phyloP scores from a whole-genome alignment of 768 basidiomycete genomes.

The Trametes cingulata region DNA sequence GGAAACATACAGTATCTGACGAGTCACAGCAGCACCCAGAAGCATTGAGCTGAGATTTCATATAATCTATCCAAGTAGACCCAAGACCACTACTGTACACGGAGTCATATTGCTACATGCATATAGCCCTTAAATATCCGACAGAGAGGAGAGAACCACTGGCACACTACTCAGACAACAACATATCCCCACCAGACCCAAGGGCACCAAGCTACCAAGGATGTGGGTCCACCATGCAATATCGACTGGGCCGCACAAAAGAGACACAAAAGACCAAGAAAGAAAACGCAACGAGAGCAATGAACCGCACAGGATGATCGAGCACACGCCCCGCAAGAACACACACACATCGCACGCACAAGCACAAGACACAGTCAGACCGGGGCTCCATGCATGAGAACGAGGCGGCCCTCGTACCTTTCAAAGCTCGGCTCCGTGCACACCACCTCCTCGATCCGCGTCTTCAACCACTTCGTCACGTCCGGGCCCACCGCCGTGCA shows the following conservation, averaged over 20 bases:
- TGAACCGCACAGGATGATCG: too few species aligned
- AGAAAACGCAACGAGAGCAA: too few species aligned
- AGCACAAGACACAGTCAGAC: neutral
- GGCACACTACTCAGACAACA: neutral
- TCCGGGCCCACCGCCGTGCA: conserved; percentile 68
- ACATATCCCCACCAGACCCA: neutral
- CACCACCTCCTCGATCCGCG: conserved; percentile 59
- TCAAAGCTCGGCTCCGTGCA: conserved; percentile 61
- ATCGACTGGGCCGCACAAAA: too few species aligned
- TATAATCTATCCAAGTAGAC: neutral
- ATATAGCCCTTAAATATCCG: conserved; percentile 3
- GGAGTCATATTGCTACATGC: conserved; percentile 8
- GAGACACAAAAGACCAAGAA: too few species aligned
- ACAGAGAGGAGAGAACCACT: neutral
- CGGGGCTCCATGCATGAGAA: conserved; percentile 11
- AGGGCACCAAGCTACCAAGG: conserved; percentile 5
- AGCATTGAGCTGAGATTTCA: neutral
- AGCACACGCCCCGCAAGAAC: neutral
- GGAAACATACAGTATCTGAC: neutral
- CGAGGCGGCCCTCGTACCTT: conserved; percentile 32
- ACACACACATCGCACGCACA: neutral
- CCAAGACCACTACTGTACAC: neutral
- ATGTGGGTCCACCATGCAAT: conserved; percentile 5
- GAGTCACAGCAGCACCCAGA: too few species aligned
- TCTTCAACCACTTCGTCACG: conserved; percentile 67